A percentile compares a stretch with the other conserved stretches of the same genome.
Conservation (phyloP, 2,329 filamentous ascomycete species). For the Raffaelea deltoideospora region DNA sequence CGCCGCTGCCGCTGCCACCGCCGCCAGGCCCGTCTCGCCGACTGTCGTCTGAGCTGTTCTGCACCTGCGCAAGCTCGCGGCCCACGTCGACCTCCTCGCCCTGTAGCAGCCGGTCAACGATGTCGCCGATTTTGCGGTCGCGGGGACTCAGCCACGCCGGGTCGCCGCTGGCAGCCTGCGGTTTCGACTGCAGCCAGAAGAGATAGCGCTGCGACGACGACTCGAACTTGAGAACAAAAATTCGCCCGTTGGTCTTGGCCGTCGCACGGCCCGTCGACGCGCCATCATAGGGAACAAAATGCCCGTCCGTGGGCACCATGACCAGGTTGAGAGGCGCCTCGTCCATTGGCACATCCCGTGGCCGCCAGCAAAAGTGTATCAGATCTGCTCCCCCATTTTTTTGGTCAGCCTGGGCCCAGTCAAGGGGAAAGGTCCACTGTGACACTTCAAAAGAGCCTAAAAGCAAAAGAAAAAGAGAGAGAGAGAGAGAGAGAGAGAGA, state of each 20-base stretch:
- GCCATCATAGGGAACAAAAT: slow-evolving; percentile 67
- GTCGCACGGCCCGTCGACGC: slow-evolving; percentile 38
- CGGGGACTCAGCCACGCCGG: slow-evolving; percentile 68
- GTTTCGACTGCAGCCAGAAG: slow-evolving; percentile 93
- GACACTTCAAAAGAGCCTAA: too few species aligned
- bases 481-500: too few species aligned
- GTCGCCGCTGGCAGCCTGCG: slow-evolving; percentile 54
- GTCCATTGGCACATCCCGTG: slow-evolving; percentile 53
- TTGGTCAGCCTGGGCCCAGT: too few species aligned
- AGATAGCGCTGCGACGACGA: slow-evolving; percentile 84
- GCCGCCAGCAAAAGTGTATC: slow-evolving; percentile 93
- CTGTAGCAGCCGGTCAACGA: slow-evolving; percentile 72
- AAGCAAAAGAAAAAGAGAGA: too few species aligned
- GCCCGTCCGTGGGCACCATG: slow-evolving; percentile 82
- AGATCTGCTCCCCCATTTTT: slow-evolving; percentile 41
- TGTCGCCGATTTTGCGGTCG: slow-evolving; percentile 74
- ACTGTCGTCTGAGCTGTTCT: slow-evolving; percentile 29
- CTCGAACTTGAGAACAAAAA: slow-evolving; percentile 85
- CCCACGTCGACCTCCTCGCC: slow-evolving; percentile 77
- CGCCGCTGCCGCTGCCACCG: too few species aligned
- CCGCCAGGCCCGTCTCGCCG: slow-evolving; percentile 17
- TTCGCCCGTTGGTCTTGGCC: slow-evolving; percentile 66
- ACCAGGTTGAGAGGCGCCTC: slow-evolving; percentile 76
- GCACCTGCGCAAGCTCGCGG: slow-evolving; percentile 52
- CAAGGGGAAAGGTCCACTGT: too few species aligned